Evolutionary conservation across 129 eudicot genomes (phyloP).

Genomic region (Saposhnikovia divaricata): DNA sequence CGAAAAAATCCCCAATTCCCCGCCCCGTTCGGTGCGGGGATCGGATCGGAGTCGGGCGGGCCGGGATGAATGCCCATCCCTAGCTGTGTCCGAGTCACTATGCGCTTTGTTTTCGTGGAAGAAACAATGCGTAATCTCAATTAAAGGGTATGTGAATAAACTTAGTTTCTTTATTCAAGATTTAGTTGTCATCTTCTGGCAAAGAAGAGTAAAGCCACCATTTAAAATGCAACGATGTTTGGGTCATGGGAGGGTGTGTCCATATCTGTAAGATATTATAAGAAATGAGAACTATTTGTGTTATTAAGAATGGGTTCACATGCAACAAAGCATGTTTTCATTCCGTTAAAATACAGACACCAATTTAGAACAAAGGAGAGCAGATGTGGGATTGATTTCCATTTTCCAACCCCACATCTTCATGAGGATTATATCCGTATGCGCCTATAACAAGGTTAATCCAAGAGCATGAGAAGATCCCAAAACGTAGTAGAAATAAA

Average conservation of each 20-base stretch:
- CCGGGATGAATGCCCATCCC: no score
- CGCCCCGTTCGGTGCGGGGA: no score
- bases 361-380: slow-evolving; percentile 7
- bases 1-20: no score
- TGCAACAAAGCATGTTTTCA: slow-evolving; percentile 51
- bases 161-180: not conserved
- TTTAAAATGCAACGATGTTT: slow-evolving; percentile 1
- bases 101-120: not conserved
- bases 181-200: slow-evolving; percentile 7
- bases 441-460: slow-evolving; percentile 4
- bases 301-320: slow-evolving; percentile 45
- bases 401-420: slow-evolving; percentile 17
- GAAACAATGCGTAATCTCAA: slow-evolving; percentile 1
- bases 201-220: not conserved
- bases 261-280: slow-evolving; percentile 11
- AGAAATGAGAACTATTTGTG: slow-evolving; percentile 16
- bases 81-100: no score
- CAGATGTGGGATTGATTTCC: not conserved
- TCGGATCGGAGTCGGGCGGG: no score
- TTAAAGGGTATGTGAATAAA: not conserved
- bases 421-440: slow-evolving; percentile 14
- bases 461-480: slow-evolving; percentile 20
- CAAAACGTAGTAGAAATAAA: slow-evolving; percentile 12
- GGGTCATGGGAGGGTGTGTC: slow-evolving; percentile 13
- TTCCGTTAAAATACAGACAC: slow-evolving; percentile 30